phyloP scores from a whole-genome alignment of 495 filamentous ascomycete species.

The Trichoderma reesei region DNA sequence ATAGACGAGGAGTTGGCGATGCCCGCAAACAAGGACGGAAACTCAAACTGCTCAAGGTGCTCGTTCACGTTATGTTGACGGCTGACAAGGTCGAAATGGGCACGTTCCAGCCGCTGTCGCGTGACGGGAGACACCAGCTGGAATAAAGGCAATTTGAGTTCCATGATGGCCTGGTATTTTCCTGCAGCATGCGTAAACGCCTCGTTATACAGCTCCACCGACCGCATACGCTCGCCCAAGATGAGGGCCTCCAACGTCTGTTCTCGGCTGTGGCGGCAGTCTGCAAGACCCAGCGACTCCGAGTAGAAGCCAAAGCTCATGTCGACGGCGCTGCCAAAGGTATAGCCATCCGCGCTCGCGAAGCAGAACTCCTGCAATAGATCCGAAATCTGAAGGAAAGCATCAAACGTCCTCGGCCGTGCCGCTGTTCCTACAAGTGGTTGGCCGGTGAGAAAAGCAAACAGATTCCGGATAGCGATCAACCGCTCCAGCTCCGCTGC shows the following conservation, averaged over 20 bases:
- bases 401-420: conserved; percentile 57
- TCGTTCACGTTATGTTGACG: conserved; percentile 56
- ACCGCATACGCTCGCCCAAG: conserved; percentile 77
- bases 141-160: conserved; percentile 58
- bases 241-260: conserved; percentile 87
- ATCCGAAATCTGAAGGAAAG: conserved; percentile 61
- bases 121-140: conserved; percentile 59
- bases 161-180: conserved; percentile 66
- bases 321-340: conserved; percentile 67
- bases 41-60: conserved; percentile 73
- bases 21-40: conserved; percentile 83
- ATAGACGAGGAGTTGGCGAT: conserved; percentile 68
- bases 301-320: conserved; percentile 67
- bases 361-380: conserved; percentile 68
- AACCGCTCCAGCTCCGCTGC: conserved; percentile 59
- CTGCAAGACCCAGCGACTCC: conserved; percentile 63
- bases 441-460: conserved; percentile 75
- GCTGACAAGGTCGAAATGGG: conserved; percentile 64
- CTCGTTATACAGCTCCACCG: conserved; percentile 73
- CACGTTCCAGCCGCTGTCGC: conserved; percentile 67
- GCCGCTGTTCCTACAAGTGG: conserved; percentile 68
- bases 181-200: conserved; percentile 90
- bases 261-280: conserved; percentile 73
- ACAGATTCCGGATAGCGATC: conserved; percentile 76
- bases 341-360: conserved; percentile 68